Percentiles rank a stretch among this genome's conserved stretches.
phyloP scores from a whole-genome alignment of 805 yeast genomes.

The Starmerella sp. region DNA sequence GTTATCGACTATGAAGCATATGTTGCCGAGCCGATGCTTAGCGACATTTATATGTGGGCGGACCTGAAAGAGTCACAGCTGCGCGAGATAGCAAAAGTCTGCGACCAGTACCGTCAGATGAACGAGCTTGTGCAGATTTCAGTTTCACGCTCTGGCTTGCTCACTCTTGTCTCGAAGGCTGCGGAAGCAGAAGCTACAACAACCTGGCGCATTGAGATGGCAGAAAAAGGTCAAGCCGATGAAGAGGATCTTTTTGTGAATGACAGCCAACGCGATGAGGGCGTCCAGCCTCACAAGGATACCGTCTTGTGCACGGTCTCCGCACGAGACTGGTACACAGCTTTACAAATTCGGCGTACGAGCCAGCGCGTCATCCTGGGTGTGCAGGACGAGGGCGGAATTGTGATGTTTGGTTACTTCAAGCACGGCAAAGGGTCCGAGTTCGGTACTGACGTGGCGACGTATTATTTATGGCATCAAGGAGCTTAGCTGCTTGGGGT shows the following conservation, averaged over 20 bases:
- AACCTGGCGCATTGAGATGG: constrained; percentile 23
- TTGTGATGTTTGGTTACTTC: constrained; percentile 17
- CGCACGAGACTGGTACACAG: constrained; percentile 17
- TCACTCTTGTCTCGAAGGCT: constrained; percentile 22
- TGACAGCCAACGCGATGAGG: background rate
- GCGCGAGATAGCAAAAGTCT: constrained; percentile 30
- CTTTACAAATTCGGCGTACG: constrained; percentile 12
- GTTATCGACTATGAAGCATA: constrained; percentile 45
- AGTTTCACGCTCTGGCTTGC: constrained; percentile 19
- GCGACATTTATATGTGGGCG: constrained; percentile 46
- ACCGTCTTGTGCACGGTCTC: constrained; percentile 7
- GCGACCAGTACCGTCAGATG: constrained; percentile 28
- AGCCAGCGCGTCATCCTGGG: constrained; percentile 20
- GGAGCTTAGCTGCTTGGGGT: background rate
- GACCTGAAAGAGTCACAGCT: constrained; percentile 21
- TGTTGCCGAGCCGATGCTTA: constrained; percentile 38
- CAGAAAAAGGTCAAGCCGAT: constrained; percentile 8
- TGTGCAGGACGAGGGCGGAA: constrained; percentile 8
- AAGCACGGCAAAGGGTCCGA: constrained; percentile 4
- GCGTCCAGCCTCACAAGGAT: background rate
- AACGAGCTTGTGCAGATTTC: constrained; percentile 19
- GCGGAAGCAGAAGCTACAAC: constrained; percentile 25
- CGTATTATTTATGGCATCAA: constrained; percentile 18
- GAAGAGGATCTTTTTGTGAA: constrained; percentile 8
- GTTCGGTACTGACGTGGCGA: constrained; percentile 11